Conservation (phyloP, 306 rosid species). For the Hippophae rhamnoides region DNA sequence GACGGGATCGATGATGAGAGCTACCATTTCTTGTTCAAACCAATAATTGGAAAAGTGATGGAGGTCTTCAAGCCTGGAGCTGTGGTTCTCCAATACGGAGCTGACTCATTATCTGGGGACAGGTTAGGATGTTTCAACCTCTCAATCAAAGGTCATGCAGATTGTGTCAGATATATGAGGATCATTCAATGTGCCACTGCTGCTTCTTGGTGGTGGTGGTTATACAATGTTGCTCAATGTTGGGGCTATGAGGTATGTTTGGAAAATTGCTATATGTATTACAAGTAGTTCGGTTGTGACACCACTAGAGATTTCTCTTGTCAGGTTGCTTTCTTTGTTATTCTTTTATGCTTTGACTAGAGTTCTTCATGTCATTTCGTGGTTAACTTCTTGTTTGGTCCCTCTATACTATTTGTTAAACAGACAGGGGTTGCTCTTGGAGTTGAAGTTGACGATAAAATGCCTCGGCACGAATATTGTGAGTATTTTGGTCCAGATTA, state of each 20-base stretch:
- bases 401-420: conserved; percentile 15
- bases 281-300: too few relatives aligned
- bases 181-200: conserved; percentile 77
- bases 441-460: conserved; percentile 80
- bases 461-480: conserved; percentile 85
- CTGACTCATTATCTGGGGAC: conserved; percentile 16
- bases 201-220: conserved; percentile 82
- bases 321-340: too few relatives aligned
- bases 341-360: too few relatives aligned
- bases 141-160: conserved; percentile 82
- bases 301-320: too few relatives aligned
- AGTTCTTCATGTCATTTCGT: too few relatives aligned
- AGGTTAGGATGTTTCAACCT: conserved; percentile 84
- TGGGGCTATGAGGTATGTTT: conserved; percentile 76
- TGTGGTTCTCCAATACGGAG: conserved; percentile 86
- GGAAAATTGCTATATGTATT: too few relatives aligned
- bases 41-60: conserved; percentile 75
- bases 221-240: conserved; percentile 89
- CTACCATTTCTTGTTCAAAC: conserved; percentile 81
- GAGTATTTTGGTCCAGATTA: conserved; percentile 94
- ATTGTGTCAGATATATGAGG: conserved; percentile 84
- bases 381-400: too few relatives aligned
- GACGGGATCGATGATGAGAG: conserved; percentile 92
- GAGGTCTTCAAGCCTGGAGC: conserved; percentile 82
- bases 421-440: conserved; percentile 97